Percentiles rank a stretch among this genome's conserved stretches.
Conservation (phyloP, 441 rosid genomes). For the Populus tomentosa region DNA sequence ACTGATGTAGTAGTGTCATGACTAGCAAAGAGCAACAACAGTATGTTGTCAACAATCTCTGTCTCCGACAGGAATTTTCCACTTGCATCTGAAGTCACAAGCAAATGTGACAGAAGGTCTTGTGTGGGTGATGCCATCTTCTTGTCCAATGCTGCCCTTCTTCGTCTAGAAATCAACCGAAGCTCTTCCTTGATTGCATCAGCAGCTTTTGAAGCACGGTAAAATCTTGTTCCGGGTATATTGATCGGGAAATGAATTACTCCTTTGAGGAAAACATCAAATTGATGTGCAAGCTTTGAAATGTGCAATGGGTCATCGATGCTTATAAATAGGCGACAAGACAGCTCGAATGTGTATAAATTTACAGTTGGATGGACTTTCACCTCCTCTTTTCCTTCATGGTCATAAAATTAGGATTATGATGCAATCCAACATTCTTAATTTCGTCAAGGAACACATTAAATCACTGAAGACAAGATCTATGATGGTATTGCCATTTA, state of each 20-base stretch:
- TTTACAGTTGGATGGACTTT: not conserved
- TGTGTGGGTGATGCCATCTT: not conserved
- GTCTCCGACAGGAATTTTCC: conserved; percentile 16
- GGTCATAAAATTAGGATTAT: not conserved
- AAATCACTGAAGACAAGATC: not conserved
- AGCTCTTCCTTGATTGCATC: conserved; percentile 17
- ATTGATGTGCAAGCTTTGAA: conserved; percentile 15
- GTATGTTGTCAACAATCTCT: conserved; percentile 18
- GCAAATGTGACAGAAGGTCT: conserved; percentile 20
- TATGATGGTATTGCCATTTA: not conserved
- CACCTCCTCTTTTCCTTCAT: conserved; percentile 17
- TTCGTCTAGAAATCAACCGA: conserved; percentile 2
- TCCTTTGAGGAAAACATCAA: conserved; percentile 16
- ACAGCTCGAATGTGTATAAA: not conserved
- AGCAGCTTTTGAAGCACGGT: conserved; percentile 17
- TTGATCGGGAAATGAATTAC: conserved; percentile 1
- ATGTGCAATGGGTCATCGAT: conserved; percentile 16
- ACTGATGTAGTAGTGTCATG: conserved; percentile 16
- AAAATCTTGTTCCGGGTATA: conserved; percentile 21
- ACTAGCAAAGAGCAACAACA: conserved; percentile 10
- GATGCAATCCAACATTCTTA: not conserved
- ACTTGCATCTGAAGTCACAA: conserved; percentile 9
- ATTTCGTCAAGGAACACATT: too few species aligned
- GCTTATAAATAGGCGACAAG: conserved; percentile 5
- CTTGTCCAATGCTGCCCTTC: conserved; percentile 13